Conservation (phyloP, 225 moss, liverwort and hornwort genomes). For the Climacium dendroides region DNA sequence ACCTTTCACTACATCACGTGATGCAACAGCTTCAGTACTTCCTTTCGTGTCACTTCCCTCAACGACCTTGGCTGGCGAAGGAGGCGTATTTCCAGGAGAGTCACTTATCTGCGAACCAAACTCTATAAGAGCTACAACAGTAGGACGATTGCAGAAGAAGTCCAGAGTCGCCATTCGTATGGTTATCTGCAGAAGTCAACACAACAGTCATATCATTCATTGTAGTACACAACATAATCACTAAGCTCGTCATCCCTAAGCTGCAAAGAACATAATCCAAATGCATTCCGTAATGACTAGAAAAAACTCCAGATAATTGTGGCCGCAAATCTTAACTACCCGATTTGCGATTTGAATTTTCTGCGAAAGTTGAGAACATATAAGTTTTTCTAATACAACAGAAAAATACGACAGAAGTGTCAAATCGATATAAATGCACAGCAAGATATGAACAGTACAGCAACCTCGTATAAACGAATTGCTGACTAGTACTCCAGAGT, state of each 20-base stretch:
- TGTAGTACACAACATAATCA: background rate
- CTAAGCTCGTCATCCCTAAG: background rate
- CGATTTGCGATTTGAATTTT: background rate
- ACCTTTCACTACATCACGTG: constrained; percentile 78
- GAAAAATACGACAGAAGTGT: background rate
- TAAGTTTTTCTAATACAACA: background rate
- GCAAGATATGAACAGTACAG: background rate
- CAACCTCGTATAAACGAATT: background rate
- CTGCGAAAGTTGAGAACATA: background rate
- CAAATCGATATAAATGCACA: background rate
- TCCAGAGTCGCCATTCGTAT: constrained; percentile 93
- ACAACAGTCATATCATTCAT: background rate
- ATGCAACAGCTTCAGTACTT: constrained; percentile 34
- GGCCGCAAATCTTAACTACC: background rate
- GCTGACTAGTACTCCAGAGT: background rate
- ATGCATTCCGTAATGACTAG: background rate
- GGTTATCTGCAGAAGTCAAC: constrained; percentile 50
- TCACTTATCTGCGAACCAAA: constrained; percentile 83
- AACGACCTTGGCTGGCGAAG: constrained; percentile 1
- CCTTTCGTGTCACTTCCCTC: constrained; percentile 24
- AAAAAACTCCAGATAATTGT: background rate
- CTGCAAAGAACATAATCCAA: background rate
- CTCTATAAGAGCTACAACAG: constrained; percentile 84
- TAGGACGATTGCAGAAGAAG: constrained; percentile 95
- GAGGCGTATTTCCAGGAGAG: constrained; percentile 27